Evolutionary conservation across 805 yeast species (phyloP), one percentile per base, ranked within the genome.

Genomic region (Blastobotrys parvus): DNA sequence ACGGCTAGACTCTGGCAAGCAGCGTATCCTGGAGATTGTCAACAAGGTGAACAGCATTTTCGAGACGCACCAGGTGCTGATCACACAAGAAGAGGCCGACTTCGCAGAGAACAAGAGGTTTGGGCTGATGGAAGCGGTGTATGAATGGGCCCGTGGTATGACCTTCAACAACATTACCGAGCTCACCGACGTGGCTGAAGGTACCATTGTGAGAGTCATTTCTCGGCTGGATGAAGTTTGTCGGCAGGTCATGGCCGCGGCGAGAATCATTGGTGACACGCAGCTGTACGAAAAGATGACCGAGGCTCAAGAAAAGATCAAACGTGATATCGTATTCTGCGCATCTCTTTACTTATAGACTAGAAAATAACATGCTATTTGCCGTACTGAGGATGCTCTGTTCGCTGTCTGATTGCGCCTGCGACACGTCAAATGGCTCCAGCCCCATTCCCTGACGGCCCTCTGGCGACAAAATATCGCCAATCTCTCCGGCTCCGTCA

Each of bases 61-160:
- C 53, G 72, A 72, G 35, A 71, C 72, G 33, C 76, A 80, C 47
- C 88, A 82, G 59, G 85, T 92, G 15, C 68, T 80, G 16, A 65
- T 87, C 51, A 84, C 95, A 0, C 70, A 80, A 8, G 97, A 89
- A 42, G 97, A 90, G 54, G 82, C 80, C 39, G 83, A 82, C 46
- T 92, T 90, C 56, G 65, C 82, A 50, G 94, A 86, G 44, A 74
- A 81, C 50, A 81, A 86, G 54, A 70, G 97, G 52, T 92, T 92
- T 63, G 95, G 90, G 0, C 70, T 92, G 56, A 84, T 87, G 63
- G 90, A 88, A 59, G 95, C 87, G 10, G 95, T 90, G 3, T 92
- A 90, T 60, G 97, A 92, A 64, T 92, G 99, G 99, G 96, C 97
- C 1, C 72, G 94, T 51, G 99, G 98, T 2, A 73, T 81, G 71